Conservation (phyloP, 805 yeast species). For the Candida xyloterini region DNA sequence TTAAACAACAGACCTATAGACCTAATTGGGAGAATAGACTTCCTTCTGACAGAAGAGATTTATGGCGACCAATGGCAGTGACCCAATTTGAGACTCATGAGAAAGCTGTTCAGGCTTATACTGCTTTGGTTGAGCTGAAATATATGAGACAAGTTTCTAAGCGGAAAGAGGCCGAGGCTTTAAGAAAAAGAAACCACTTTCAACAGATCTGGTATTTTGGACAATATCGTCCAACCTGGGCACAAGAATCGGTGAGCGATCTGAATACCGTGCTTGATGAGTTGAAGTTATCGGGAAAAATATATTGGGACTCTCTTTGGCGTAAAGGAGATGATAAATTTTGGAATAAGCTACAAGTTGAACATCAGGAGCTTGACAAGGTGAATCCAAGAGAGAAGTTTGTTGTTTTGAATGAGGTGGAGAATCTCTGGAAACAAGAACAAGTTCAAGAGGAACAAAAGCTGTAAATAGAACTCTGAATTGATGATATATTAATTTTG, state of each 20-base stretch:
- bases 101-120: slow-evolving; percentile 67
- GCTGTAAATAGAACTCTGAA: too few species aligned
- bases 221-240: slow-evolving; percentile 84
- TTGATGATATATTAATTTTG: background rate
- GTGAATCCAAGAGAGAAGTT: slow-evolving; percentile 65
- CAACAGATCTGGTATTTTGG: slow-evolving; percentile 86
- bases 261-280: slow-evolving; percentile 67
- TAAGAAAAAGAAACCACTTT: slow-evolving; percentile 69
- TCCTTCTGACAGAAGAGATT: slow-evolving; percentile 77
- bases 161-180: slow-evolving; percentile 54
- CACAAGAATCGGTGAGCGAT: slow-evolving; percentile 92
- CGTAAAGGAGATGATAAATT: slow-evolving; percentile 74
- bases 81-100: slow-evolving; percentile 62
- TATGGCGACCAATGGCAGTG: slow-evolving; percentile 90
- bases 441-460: slow-evolving; percentile 3
- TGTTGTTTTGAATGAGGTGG: slow-evolving; percentile 60
- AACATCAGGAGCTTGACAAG: slow-evolving; percentile 57
- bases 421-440: slow-evolving; percentile 32
- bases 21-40: slow-evolving; percentile 89
- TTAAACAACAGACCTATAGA: slow-evolving; percentile 66
- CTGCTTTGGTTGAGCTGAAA: slow-evolving; percentile 71
- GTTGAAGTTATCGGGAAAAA: slow-evolving; percentile 45
- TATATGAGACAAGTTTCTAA: slow-evolving; percentile 65
- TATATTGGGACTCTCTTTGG: slow-evolving; percentile 86
- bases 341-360: slow-evolving; percentile 61